Base-by-base conservation (phyloP, 2,329 filamentous ascomycete species). In the Ilyonectria destructans region DNA sequence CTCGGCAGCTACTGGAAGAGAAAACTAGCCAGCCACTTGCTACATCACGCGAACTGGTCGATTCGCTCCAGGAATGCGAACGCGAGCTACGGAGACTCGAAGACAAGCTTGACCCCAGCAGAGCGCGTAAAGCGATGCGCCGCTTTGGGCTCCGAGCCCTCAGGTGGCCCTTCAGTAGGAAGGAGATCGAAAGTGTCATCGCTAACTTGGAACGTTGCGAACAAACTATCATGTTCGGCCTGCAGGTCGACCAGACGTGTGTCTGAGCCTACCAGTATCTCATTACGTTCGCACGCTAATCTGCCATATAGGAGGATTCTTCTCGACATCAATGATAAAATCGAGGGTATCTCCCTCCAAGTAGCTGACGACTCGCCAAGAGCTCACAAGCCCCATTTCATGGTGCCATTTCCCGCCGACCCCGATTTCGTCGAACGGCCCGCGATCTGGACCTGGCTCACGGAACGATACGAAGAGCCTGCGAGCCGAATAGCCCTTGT, bases 401-500 rank as follows among this genome's bases (percentile, higher is more conserved):
- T 57, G n/a, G n/a, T 57, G 35, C 54, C 54, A 4, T 57, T 57
- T 33, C 31, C 54, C 17, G 33, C 31, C 13, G 54, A 57, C 19
- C n/a, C 33, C 19, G 33, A 43, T 15, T 57, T 57, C 33, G 19
- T 57, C 35, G 17, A 57, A 17, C 54, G 54, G 19, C 54, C 54
- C 9, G 19, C 54, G 9, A 40, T 57, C 37, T 19, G 21, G 23
- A 57, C 31, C 9, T 57, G 54, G 54, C 21, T 57, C 33, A n/a
- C 17, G 6, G 33, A 57, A 12, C 54, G 23, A 57, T 57, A 43
- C 23, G 31, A 8, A 33, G 31, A 12, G 31, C 31, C 31, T 33
- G 31, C 9, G 2, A 51, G 59, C 2, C 75, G 77, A 1, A 71
- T 79, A 6, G 79, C 78, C 2, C 74, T 82, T 9, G 71, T 78